Conservation (phyloP, 139 green algal genomes). For the Ettlia oleoabundans region DNA sequence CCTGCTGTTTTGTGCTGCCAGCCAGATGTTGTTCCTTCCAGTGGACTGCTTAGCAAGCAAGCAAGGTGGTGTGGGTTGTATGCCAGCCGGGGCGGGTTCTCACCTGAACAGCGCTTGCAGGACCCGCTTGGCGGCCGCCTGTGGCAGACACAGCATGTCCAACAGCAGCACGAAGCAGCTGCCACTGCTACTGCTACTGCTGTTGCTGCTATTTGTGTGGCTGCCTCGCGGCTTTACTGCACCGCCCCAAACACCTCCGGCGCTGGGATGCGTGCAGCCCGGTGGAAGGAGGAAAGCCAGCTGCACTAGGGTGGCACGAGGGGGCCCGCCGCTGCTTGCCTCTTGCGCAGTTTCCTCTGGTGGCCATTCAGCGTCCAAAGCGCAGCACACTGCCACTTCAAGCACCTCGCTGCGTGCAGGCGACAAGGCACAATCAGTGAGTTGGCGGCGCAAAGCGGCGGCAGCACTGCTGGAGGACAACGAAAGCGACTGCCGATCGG, state of each 20-base stretch:
- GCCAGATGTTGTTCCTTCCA: not conserved
- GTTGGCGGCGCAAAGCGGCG: not conserved
- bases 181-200: not conserved
- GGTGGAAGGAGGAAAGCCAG: conserved; percentile 28
- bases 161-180: conserved; percentile 24
- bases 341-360: conserved; percentile 14
- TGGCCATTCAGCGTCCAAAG: conserved; percentile 49
- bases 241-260: not conserved
- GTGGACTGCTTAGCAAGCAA: not conserved
- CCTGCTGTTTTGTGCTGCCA: not conserved
- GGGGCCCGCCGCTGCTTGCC: conserved; percentile 1
- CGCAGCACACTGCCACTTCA: conserved; percentile 20
- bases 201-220: too few species aligned
- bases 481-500: not conserved
- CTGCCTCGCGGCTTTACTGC: not conserved
- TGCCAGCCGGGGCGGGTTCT: not conserved
- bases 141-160: conserved; percentile 24
- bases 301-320: conserved; percentile 41
- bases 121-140: conserved; percentile 1
- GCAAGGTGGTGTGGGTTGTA: not conserved
- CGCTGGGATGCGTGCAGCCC: not conserved
- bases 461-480: too few species aligned
- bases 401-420: conserved; percentile 9
- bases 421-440: too few species aligned
- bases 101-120: conserved; percentile 38